Base-by-base conservation (phyloP, 495 filamentous ascomycete genomes). In the Bacidia rubella region DNA sequence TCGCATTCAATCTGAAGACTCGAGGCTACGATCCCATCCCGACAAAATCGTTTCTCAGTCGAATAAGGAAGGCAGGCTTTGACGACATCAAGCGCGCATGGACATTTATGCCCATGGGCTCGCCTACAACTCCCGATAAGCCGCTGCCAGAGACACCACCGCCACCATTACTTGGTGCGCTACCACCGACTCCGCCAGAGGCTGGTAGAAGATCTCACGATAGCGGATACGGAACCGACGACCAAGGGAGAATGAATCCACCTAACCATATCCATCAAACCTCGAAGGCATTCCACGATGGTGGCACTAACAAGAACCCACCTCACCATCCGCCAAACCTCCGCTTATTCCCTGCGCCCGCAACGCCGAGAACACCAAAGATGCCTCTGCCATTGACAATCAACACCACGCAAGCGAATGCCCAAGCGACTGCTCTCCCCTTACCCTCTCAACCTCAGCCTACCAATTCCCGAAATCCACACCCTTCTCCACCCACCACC, bases 81-180 rank as follows among this genome's bases (percentile, higher is more conserved):
- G 74, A 75, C 4, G 77, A 82, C 40, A 78, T 90, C 55, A 87
- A 88, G 65, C 81, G 92, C 51, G 84, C 84, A 2, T 96, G 90
- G 90, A 74, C 88, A 63, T 87, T 89, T 63, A 70, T 96, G 4
- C 92, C 92, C 0, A 85, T 95, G 77, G 89, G 86, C 1, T 75
- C 75, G 7, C 78, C 82, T 58, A 68, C 76, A 24, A 42, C 66
- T 54, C 62, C 72, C 53, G 60, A 66, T 38, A 58, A 63, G 58
- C 60, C 68, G 15, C 68, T 66, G 2, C 65, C 69, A n/a, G 72
- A 74, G 51, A 77, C 71, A 43, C 79, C 69, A 11, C 77, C 69
- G 38, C 79, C 63, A 54, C 29, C 29, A 35, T 7, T 35, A 15
- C 5, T 35, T 5, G 29, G 29, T 15, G 29, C 29, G 29, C 15